Evolutionary conservation across 768 basidiomycete species (phyloP).

Genomic region (Amanita exitialis): DNA sequence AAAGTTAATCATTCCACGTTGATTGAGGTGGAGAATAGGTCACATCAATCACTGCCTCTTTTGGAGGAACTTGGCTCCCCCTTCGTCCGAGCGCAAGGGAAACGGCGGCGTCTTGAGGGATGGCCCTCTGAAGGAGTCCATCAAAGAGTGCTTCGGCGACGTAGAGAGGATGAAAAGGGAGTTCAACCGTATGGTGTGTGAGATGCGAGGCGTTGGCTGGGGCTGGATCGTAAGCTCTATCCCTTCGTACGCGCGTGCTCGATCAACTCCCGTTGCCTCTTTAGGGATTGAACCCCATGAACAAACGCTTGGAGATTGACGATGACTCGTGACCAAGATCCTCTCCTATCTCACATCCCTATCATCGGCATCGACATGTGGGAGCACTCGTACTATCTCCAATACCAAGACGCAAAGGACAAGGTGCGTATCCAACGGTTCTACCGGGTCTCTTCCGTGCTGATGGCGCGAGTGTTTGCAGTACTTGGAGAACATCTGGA

Average conservation of each 20-base stretch:
- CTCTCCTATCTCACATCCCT: conserved; percentile 63
- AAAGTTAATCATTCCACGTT: not conserved
- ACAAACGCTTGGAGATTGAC: conserved; percentile 72
- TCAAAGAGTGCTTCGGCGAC: conserved; percentile 54
- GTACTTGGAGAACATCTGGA: conserved; percentile 75
- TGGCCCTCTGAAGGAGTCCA: conserved; percentile 62
- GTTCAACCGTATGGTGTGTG: conserved; percentile 78
- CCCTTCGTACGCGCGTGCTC: conserved; percentile 3
- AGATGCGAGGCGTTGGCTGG: conserved; percentile 91
- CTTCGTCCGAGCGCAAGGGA: conserved; percentile 41
- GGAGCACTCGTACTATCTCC: conserved; percentile 95
- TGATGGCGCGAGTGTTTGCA: conserved; percentile 13
- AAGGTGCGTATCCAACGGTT: conserved; percentile 48
- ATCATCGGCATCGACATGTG: conserved; percentile 92
- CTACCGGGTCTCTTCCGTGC: not conserved
- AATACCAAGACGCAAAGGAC: conserved; percentile 91
- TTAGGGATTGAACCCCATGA: conserved; percentile 61
- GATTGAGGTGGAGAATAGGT: conserved; percentile 26
- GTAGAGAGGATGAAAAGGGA: conserved; percentile 67
- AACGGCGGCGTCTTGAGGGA: conserved; percentile 48
- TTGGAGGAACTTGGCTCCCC: conserved; percentile 87
- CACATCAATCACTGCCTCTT: conserved; percentile 95
- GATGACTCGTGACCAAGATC: conserved; percentile 95
- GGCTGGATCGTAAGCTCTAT: conserved; percentile 77
- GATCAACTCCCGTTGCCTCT: not conserved